Conservation (phyloP, 495 filamentous ascomycete species). For the Darksidea phi region DNA sequence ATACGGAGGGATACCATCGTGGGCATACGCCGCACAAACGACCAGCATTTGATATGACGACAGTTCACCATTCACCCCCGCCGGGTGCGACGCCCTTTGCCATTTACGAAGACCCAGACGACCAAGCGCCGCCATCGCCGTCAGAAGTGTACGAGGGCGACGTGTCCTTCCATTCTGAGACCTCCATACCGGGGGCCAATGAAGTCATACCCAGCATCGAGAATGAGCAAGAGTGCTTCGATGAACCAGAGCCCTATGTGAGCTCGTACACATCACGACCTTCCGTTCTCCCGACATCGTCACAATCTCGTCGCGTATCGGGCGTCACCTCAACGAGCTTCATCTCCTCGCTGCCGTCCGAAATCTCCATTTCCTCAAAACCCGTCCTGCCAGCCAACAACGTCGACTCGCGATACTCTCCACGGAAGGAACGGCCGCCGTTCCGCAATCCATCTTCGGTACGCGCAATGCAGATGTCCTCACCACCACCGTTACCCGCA, state of each 20-base stretch:
- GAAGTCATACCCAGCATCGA: constrained; percentile 26
- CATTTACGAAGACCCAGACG: constrained; percentile 30
- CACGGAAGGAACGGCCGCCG: constrained; percentile 47
- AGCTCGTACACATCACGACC: constrained; percentile 25
- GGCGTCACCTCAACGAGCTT: constrained; percentile 29
- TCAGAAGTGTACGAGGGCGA: constrained; percentile 27
- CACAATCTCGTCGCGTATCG: constrained; percentile 29
- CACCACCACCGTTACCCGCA: constrained; percentile 56
- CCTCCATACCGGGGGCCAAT: constrained; percentile 13
- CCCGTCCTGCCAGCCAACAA: constrained; percentile 12
- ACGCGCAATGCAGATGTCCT: constrained; percentile 73
- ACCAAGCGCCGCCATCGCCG: constrained; percentile 20
- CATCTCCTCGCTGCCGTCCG: constrained; percentile 33
- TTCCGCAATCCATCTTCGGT: constrained; percentile 75
- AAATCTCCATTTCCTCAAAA: constrained; percentile 30
- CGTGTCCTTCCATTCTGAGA: constrained; percentile 17
- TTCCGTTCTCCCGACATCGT: constrained; percentile 9
- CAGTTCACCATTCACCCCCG: constrained; percentile 23
- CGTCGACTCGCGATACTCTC: constrained; percentile 35
- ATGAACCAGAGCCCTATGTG: constrained; percentile 22
- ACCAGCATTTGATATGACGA: constrained; percentile 21
- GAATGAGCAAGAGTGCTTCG: constrained; percentile 1
- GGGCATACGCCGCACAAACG: not conserved
- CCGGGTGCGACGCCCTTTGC: constrained; percentile 22
- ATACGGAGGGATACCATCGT: too few relatives aligned